A percentile compares a stretch with the other conserved stretches of the same genome.
phyloP scores from a whole-genome alignment of 306 rosid species.

The Malus sylvestris region DNA sequence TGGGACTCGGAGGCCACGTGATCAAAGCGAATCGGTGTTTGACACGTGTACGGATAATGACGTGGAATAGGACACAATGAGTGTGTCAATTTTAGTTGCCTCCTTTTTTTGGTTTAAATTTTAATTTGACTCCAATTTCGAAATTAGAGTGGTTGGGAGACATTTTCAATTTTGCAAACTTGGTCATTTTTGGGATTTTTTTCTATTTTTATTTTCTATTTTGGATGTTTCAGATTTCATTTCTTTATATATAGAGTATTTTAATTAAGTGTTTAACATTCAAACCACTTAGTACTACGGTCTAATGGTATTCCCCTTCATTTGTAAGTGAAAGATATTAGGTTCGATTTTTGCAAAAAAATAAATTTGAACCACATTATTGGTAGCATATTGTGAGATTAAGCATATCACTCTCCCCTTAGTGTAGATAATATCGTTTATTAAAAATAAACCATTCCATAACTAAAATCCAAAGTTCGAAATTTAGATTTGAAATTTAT shows the following conservation, averaged over 20 bases:
- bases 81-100: background rate
- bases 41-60: background rate
- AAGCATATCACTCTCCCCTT: too few species aligned
- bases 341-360: accelerated
- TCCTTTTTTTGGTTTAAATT: background rate
- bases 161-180: background rate
- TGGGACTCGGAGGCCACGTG: slow-evolving; percentile 9
- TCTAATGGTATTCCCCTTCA: too few species aligned
- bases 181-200: too few species aligned
- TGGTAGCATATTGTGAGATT: accelerated
- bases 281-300: too few species aligned
- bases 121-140: background rate
- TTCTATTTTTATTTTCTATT: too few species aligned
- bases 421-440: too few species aligned
- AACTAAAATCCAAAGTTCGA: background rate
- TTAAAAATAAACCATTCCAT: too few species aligned
- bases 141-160: background rate
- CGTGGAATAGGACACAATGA: background rate
- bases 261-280: too few species aligned
- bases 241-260: too few species aligned
- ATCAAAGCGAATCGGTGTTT: background rate
- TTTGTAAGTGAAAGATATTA: too few species aligned
- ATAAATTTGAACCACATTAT: accelerated
- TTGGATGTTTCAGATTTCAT: too few species aligned
- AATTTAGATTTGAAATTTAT: too few species aligned